Conservation (phyloP, 345 rosid genomes). For the Iberis pinnata region DNA sequence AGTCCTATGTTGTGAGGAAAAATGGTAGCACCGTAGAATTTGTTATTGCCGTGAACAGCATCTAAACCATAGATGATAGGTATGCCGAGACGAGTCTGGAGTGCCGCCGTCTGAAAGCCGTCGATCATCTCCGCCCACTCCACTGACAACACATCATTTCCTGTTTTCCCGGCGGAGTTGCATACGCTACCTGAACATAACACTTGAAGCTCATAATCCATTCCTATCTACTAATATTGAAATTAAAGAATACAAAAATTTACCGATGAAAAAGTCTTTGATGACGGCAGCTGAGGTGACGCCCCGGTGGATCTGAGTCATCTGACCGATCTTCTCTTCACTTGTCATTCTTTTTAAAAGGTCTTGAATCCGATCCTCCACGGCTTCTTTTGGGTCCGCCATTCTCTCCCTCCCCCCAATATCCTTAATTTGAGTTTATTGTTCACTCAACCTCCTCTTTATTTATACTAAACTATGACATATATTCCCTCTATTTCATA, state of each 20-base stretch:
- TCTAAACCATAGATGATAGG: slow-evolving; percentile 73
- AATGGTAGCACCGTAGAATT: slow-evolving; percentile 66
- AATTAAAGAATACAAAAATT: background rate
- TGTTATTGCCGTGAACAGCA: slow-evolving; percentile 82
- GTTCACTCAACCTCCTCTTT: background rate
- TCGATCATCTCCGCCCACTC: slow-evolving; percentile 84
- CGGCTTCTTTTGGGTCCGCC: slow-evolving; percentile 38
- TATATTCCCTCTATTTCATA: too few relatives aligned
- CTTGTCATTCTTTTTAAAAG: slow-evolving; percentile 40
- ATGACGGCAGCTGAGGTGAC: slow-evolving; percentile 43
- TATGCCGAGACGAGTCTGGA: slow-evolving; percentile 58
- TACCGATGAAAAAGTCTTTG: slow-evolving; percentile 45
- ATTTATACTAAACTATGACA: background rate
- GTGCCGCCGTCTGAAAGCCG: slow-evolving; percentile 48
- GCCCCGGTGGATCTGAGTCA: slow-evolving; percentile 35
- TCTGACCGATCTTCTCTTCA: slow-evolving; percentile 51
- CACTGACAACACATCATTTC: slow-evolving; percentile 45
- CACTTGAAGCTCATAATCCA: too few relatives aligned
- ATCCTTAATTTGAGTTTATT: slow-evolving; percentile 32
- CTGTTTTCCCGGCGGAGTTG: slow-evolving; percentile 45
- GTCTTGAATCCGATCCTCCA: slow-evolving; percentile 47
- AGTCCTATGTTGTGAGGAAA: slow-evolving; percentile 82
- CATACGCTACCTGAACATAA: slow-evolving; percentile 56
- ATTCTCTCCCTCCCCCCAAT: too few relatives aligned
- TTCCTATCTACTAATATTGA: too few relatives aligned